phyloP scores from a whole-genome alignment of 2,329 filamentous ascomycete genomes.

The Penicillium oxalicum region DNA sequence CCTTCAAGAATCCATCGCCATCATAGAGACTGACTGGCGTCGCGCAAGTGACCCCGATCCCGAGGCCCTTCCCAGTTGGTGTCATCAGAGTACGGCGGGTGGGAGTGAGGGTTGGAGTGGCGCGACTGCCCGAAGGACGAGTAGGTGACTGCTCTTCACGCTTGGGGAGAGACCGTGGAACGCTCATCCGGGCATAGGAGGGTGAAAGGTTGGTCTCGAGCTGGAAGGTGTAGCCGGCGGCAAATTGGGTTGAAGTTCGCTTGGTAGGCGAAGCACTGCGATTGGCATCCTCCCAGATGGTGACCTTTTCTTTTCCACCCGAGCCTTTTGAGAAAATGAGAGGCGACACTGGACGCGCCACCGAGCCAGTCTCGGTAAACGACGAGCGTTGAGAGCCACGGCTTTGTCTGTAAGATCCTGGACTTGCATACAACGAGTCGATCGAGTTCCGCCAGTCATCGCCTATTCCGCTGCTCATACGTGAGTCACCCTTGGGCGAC shows the following conservation, averaged over 20 bases:
- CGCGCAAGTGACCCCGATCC: slow-evolving; percentile 26
- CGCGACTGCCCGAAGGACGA: slow-evolving; percentile 11
- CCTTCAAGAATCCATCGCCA: slow-evolving; percentile 33
- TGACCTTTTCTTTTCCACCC: slow-evolving; percentile 24
- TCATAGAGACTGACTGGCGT: slow-evolving; percentile 46
- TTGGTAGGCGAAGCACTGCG: slow-evolving; percentile 14
- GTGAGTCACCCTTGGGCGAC: slow-evolving; percentile 12
- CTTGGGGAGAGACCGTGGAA: slow-evolving; percentile 12
- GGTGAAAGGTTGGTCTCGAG: slow-evolving; percentile 12
- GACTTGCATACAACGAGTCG: slow-evolving; percentile 19
- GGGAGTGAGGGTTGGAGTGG: slow-evolving; percentile 12
- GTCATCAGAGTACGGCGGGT: slow-evolving; percentile 21
- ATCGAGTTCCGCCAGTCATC: slow-evolving; percentile 25
- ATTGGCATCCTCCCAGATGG: slow-evolving; percentile 37
- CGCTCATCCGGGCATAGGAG: slow-evolving; percentile 9
- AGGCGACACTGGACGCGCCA: slow-evolving; percentile 7
- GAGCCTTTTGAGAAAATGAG: slow-evolving; percentile 6
- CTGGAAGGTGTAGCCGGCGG: slow-evolving; percentile 9
- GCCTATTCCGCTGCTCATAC: slow-evolving; percentile 18
- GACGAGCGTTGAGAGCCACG: slow-evolving; percentile 8
- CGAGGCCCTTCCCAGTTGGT: slow-evolving; percentile 23
- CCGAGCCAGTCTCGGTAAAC: slow-evolving; percentile 1
- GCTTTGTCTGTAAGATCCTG: slow-evolving; percentile 11
- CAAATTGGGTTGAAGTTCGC: slow-evolving; percentile 3
- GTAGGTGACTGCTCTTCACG: slow-evolving; percentile 13